These are phyloP conservation scores for Tetracentron sinense DNA, from an alignment of 164 flowering plant species.

Conservation along the genomic window DNA sequence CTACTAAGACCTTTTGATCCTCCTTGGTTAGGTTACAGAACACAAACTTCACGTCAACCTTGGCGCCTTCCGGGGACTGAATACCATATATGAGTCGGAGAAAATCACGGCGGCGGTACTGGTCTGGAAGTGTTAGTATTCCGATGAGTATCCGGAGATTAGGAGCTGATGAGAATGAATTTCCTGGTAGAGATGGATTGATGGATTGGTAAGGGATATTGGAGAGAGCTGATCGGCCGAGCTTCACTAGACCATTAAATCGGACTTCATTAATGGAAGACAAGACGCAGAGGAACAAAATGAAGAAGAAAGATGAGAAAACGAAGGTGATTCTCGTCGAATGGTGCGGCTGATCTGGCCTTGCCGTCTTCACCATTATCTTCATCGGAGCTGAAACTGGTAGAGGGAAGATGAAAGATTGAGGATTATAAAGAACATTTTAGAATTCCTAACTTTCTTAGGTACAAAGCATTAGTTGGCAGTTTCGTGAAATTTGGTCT, in stretches of 20 bases:
- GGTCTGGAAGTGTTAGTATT: constrained; percentile 67
- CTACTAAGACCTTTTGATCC: constrained; percentile 63
- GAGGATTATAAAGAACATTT: neutral
- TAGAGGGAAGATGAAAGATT: neutral
- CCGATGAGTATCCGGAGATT: constrained; percentile 68
- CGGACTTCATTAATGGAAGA: constrained; percentile 69
- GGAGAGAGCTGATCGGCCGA: constrained; percentile 39
- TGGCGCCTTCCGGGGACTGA: constrained; percentile 36
- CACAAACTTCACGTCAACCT: constrained; percentile 70
- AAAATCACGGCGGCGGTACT: constrained; percentile 64
- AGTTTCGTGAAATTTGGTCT: constrained; percentile 2
- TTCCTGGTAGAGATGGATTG: neutral
- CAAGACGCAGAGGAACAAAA: constrained; percentile 51
- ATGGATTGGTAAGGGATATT: constrained; percentile 6
- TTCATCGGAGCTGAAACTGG: neutral
- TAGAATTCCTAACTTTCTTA: constrained; percentile 6
- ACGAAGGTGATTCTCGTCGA: constrained; percentile 25
- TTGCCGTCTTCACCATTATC: constrained; percentile 14
- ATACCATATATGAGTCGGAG: constrained; percentile 73
- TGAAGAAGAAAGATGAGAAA: constrained; percentile 46
- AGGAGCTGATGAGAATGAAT: constrained; percentile 6
- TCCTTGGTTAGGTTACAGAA: constrained; percentile 83
- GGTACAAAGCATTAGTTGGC: constrained; percentile 9
- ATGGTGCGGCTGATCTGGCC: neutral
- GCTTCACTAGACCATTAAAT: constrained; percentile 35